Conservation (phyloP, 495 filamentous ascomycete species). For the Rostrohypoxylon terebratum region DNA sequence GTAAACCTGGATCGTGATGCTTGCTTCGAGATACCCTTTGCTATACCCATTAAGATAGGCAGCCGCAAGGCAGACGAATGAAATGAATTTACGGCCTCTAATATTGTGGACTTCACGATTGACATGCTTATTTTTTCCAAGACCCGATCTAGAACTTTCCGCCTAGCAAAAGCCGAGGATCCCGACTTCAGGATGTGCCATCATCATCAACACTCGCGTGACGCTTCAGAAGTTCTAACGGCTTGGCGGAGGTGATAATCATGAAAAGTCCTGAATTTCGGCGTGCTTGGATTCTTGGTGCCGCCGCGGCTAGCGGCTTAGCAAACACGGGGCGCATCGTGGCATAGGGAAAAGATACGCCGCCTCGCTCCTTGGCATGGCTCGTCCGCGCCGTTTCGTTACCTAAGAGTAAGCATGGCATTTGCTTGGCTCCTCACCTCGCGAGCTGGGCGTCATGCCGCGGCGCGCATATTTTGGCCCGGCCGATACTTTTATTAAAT, state of each 20-base stretch:
- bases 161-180: neutral
- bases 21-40: slow-evolving; percentile 26
- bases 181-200: neutral
- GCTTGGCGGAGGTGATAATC: slow-evolving; percentile 4
- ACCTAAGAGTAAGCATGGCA: neutral
- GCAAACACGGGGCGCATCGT: slow-evolving; percentile 20
- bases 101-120: neutral
- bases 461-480: neutral
- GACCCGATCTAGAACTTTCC: neutral
- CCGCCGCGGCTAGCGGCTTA: slow-evolving; percentile 7
- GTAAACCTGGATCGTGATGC: neutral
- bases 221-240: neutral
- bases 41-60: slow-evolving; percentile 36
- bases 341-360: slow-evolving; percentile 30
- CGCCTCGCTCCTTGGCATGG: slow-evolving; percentile 29
- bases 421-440: slow-evolving; percentile 36
- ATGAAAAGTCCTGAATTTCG: slow-evolving; percentile 3
- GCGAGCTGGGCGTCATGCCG: slow-evolving; percentile 31
- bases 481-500: no score
- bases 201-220: neutral
- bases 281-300: slow-evolving; percentile 24
- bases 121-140: neutral
- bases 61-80: slow-evolving; percentile 37
- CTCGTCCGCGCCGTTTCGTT: slow-evolving; percentile 24
- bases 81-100: slow-evolving; percentile 19